Conservation (phyloP, 1,284 basidiomycete species). For the Melanopsichium pennsylvanicum region DNA sequence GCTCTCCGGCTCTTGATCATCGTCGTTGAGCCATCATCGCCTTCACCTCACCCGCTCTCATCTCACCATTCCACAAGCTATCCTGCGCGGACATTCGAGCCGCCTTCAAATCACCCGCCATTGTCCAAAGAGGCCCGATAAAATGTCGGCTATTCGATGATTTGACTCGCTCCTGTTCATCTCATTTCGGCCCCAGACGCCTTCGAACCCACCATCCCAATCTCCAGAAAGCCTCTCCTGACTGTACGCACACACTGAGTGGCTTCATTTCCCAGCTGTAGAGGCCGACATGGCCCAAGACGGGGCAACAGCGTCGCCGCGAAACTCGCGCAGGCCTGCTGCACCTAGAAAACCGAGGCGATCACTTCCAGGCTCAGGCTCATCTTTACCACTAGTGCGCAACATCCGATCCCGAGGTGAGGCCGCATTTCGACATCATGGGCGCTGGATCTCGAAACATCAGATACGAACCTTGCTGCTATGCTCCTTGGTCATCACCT, state of each 20-base stretch:
- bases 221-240: no score
- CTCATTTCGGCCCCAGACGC: no score
- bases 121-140: no score
- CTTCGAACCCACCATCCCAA: no score
- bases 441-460: slow-evolving; percentile 68
- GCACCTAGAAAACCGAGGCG: slow-evolving; percentile 22
- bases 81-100: no score
- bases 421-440: slow-evolving; percentile 46
- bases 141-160: no score
- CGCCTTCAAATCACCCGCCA: no score
- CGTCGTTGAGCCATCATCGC: no score
- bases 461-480: slow-evolving; percentile 93
- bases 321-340: slow-evolving; percentile 8
- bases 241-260: slow-evolving; percentile 10
- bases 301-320: slow-evolving; percentile 3
- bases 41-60: no score
- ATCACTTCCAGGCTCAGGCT: slow-evolving; percentile 19
- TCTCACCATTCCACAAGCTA: no score
- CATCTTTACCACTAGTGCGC: slow-evolving; percentile 27
- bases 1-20: no score
- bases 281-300: slow-evolving; percentile 24
- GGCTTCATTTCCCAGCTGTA: neutral
- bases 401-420: slow-evolving; percentile 30
- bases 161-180: no score
- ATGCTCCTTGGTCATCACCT: slow-evolving; percentile 92